Evolutionary conservation across 495 filamentous ascomycete genomes (phyloP), one percentile per base, ranked within the genome.

Genomic region (Sporormia fimetaria): DNA sequence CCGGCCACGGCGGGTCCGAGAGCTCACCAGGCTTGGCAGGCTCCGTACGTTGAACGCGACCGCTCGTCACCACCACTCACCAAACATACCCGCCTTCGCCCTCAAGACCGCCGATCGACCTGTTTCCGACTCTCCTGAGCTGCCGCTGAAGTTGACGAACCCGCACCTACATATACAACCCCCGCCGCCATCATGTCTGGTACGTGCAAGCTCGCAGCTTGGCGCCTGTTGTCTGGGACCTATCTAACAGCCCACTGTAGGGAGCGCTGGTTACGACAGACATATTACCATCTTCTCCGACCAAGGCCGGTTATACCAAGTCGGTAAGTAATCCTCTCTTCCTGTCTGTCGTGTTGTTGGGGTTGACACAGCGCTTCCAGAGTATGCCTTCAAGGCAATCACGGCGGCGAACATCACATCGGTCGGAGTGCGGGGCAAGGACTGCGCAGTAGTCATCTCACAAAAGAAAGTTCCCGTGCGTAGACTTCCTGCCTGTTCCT

Each of bases 311-410:
- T 68, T 98, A 63, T 98, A 95, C 65, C 90, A 98, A 94, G 90
- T 98, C 61, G 90, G 92, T 98, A 73, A 54, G 87, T 81, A 43
- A 10, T 40, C 36, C n/a, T 30, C 15, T 29, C 35, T 17, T 33
- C 31, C 27, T 11, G 22, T 15, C 34, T 5, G 30, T 35, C 14
- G 12, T 39, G 21, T 25, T 10, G 10, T 39, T 18, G 15, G 30
- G 33, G 35, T 21, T 39, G 27, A 49, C 44, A 24, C 26, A 3
- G 4, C 25, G 11, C 14, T 31, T 26, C 23, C 52, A 96, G 90
- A 98, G 75, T 98, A 98, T 94, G 90, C 90, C 40, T 98, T 98
- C 78, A 98, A 98, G 68, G 90, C 90, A 27, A 98, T 98, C 66
- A 96, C 88, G 49, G 87, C 90, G 33, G 90, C 90, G 31, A 96